Conservation (phyloP, 108 stramenopile genomes). For the Skeletonema grethae region DNA sequence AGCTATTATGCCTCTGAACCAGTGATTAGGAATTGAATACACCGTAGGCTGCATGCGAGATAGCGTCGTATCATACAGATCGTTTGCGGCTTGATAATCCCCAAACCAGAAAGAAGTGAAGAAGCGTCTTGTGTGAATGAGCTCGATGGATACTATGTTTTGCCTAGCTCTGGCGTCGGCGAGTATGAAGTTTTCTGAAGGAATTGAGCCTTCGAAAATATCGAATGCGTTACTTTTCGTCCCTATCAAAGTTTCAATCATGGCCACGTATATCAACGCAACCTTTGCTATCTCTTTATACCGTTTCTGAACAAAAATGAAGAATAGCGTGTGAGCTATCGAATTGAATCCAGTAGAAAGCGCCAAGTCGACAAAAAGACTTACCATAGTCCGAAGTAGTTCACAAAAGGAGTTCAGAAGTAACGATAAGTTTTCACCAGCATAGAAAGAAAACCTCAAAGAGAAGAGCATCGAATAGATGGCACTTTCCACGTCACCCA, state of each 20-base stretch:
- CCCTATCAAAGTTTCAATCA: constrained; percentile 4
- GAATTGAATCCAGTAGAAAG: background rate
- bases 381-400: background rate
- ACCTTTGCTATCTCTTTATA: background rate
- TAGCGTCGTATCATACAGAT: background rate
- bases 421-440: constrained; percentile 18
- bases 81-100: background rate
- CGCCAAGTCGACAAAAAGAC: background rate
- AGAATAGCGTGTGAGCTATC: background rate
- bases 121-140: background rate
- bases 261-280: background rate
- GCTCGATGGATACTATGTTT: background rate
- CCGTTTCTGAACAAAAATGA: background rate
- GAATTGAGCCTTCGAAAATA: constrained; percentile 2
- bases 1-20: constrained; percentile 8
- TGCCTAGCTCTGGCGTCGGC: background rate
- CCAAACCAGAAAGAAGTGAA: constrained; percentile 1
- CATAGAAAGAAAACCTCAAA: constrained; percentile 8
- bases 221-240: constrained; percentile 2
- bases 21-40: background rate
- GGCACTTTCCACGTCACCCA: constrained; percentile 15
- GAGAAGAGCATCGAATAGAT: constrained; percentile 7
- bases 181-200: constrained; percentile 1
- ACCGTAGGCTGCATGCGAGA: background rate
- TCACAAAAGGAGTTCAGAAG: background rate